Conservation (phyloP, 768 basidiomycete species). For the Candolleomyces aberdarensis region DNA sequence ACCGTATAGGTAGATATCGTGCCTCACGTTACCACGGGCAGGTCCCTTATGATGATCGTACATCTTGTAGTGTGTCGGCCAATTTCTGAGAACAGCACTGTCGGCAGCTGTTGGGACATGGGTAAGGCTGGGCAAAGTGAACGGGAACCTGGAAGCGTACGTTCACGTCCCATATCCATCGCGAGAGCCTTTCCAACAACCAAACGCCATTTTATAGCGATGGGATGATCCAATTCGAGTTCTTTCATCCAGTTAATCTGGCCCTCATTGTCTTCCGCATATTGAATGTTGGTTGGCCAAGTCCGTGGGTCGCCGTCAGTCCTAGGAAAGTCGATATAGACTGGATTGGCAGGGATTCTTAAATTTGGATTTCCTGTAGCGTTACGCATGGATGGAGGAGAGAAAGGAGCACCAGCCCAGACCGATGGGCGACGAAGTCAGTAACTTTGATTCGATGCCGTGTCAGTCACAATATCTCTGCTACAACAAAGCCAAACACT, state of each 20-base stretch:
- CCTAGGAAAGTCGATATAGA: slow-evolving; percentile 55
- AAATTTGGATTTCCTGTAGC: slow-evolving; percentile 20
- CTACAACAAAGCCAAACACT: too few species aligned
- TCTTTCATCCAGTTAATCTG: slow-evolving; percentile 71
- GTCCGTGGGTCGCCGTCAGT: slow-evolving; percentile 53
- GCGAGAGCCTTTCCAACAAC: slow-evolving; percentile 40
- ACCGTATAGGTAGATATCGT: slow-evolving; percentile 82
- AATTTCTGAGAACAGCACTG: slow-evolving; percentile 58
- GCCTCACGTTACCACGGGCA: slow-evolving; percentile 43
- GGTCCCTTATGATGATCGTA: slow-evolving; percentile 75
- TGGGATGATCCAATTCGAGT: slow-evolving; percentile 46
- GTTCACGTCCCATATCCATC: slow-evolving; percentile 29
- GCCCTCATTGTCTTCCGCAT: slow-evolving; percentile 53
- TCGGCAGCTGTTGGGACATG: slow-evolving; percentile 35
- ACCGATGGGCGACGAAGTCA: too few species aligned
- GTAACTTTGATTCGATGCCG: too few species aligned
- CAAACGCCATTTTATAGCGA: slow-evolving; percentile 57
- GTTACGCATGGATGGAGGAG: too few species aligned
- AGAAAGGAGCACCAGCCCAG: too few species aligned
- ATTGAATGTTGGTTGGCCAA: slow-evolving; percentile 59
- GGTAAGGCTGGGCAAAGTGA: neutral
- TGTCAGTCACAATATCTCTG: too few species aligned
- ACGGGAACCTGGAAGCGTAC: neutral
- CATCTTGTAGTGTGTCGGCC: slow-evolving; percentile 67
- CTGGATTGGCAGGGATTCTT: slow-evolving; percentile 47